These are phyloP conservation scores for Magnaporthiopsis incrustans DNA, from an alignment of 2,329 filamentous ascomycete genomes.

Conservation along the genomic window DNA sequence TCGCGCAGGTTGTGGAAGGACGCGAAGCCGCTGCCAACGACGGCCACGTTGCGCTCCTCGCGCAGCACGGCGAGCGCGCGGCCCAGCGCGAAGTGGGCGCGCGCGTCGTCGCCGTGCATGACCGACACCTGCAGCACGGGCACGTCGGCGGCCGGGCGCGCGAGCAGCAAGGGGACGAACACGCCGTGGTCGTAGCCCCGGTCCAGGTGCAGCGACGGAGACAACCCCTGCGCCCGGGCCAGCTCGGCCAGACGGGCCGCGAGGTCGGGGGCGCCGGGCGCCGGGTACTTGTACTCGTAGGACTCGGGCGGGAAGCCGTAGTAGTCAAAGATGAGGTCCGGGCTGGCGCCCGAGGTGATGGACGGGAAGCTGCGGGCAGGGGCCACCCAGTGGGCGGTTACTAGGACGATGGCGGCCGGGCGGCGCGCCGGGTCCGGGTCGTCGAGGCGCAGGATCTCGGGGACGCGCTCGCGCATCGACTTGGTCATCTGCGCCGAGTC, in stretches of 20 bases:
- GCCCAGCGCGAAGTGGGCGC: conserved; percentile 42
- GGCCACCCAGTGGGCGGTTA: conserved; percentile 52
- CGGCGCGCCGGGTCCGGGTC: conserved; percentile 36
- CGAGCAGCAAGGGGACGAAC: conserved; percentile 48
- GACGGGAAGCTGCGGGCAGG: conserved; percentile 43
- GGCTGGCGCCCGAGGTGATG: conserved; percentile 40
- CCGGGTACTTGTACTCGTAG: conserved; percentile 48
- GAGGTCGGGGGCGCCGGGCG: conserved; percentile 45
- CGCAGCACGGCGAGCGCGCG: conserved; percentile 42
- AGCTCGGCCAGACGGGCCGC: conserved; percentile 39
- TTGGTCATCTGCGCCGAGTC: conserved; percentile 39
- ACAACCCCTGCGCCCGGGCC: conserved; percentile 37
- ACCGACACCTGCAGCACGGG: conserved; percentile 52
- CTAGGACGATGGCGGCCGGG: conserved; percentile 39
- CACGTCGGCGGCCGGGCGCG: conserved; percentile 40
- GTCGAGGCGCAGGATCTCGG: conserved; percentile 45
- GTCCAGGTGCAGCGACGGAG: conserved; percentile 27
- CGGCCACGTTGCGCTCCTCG: conserved; percentile 42
- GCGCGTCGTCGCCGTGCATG: conserved; percentile 41
- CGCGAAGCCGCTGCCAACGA: conserved; percentile 53
- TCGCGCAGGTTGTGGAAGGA: conserved; percentile 46
- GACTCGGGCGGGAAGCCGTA: conserved; percentile 48
- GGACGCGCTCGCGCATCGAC: conserved; percentile 45
- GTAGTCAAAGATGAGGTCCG: conserved; percentile 49
- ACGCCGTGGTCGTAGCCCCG: conserved; percentile 55